Percentiles rank a stretch among this genome's conserved stretches.
Evolutionary conservation across 768 basidiomycete species (phyloP).

Genomic region (Auricularia cornea): DNA sequence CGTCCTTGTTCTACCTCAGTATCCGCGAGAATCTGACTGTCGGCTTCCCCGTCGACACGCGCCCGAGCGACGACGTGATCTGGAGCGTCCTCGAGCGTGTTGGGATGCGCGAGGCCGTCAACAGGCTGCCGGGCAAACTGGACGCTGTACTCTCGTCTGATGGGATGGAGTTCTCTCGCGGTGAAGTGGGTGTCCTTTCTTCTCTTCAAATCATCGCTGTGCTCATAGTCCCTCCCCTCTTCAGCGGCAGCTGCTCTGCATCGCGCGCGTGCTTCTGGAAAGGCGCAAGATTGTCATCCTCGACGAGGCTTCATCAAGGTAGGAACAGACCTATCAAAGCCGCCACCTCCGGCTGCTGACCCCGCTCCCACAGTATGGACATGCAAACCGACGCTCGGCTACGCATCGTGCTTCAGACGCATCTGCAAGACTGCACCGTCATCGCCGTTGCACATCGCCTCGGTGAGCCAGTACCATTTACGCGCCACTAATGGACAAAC

Average conservation of each 20-base stretch:
- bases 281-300: conserved; percentile 5
- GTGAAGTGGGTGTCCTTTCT: not conserved
- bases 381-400: conserved; percentile 3
- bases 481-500: not conserved
- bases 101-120: conserved; percentile 3
- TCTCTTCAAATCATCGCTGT: not conserved
- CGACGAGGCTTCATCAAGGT: conserved; percentile 7
- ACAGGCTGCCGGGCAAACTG: not conserved
- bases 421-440: conserved; percentile 1
- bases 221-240: not conserved
- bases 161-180: conserved; percentile 6
- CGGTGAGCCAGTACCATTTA: not conserved
- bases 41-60: not conserved
- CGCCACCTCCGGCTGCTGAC: not conserved
- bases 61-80: not conserved
- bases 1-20: conserved; percentile 1
- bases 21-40: conserved; percentile 5
- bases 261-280: conserved; percentile 4
- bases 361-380: not conserved
- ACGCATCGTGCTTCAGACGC: not conserved
- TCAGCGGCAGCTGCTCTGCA: conserved; percentile 6
- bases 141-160: not conserved
- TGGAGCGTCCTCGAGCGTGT: conserved; percentile 6
- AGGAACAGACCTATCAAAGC: not conserved
- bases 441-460: conserved; percentile 7